A percentile compares a stretch with the other conserved stretches of the same genome.
These are phyloP conservation scores for Hortiboletus rubellus DNA, from an alignment of 1,284 basidiomycete genomes.

Conservation along the genomic window DNA sequence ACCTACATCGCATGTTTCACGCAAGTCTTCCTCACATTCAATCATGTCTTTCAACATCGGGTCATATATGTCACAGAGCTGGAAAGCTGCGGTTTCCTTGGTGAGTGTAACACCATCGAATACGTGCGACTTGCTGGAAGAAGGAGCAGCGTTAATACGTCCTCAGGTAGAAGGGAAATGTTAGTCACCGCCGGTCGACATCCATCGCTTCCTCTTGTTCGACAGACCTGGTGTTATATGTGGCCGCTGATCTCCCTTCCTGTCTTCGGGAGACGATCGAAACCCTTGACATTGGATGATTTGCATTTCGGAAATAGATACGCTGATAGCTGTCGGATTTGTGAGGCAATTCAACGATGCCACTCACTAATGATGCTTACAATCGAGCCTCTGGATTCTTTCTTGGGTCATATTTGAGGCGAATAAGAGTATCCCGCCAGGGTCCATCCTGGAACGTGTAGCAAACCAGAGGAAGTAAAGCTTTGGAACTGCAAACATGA, in stretches of 20 bases:
- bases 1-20: conserved; percentile 72
- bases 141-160: neutral
- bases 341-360: neutral
- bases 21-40: conserved; percentile 64
- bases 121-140: conserved; percentile 65
- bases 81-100: conserved; percentile 87
- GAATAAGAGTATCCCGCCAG: conserved; percentile 87
- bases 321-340: conserved; percentile 67
- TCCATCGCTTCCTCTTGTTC: conserved; percentile 44
- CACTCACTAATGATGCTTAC: conserved; percentile 42
- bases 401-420: conserved; percentile 89
- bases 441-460: conserved; percentile 95
- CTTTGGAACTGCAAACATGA: conserved; percentile 58
- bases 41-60: conserved; percentile 80
- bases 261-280: conserved; percentile 69
- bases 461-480: conserved; percentile 65
- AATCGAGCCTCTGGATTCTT: conserved; percentile 68
- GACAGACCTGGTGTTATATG: conserved; percentile 40
- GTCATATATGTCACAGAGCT: conserved; percentile 90
- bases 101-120: conserved; percentile 85
- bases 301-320: conserved; percentile 80
- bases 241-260: conserved; percentile 43
- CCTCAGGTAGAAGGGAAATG: neutral
- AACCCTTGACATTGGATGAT: conserved; percentile 72
- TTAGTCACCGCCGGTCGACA: conserved; percentile 42